Evolutionary conservation across 148 eudicot species (phyloP), one percentile per base, ranked within the genome.

Genomic region (Nepenthes gracilis): DNA sequence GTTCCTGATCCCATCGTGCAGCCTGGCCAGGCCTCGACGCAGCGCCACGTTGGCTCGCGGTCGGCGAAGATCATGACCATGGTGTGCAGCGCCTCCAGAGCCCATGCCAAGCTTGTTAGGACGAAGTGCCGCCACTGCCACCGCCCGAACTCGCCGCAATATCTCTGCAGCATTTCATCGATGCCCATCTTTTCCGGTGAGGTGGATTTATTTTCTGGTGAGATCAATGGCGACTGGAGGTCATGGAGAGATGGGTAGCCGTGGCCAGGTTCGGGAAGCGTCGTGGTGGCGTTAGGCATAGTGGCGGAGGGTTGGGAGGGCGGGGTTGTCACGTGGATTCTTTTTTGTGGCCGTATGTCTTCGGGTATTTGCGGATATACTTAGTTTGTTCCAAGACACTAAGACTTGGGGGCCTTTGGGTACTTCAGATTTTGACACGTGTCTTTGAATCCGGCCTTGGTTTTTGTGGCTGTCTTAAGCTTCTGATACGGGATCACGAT

Each of bases 41-140:
- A 87, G 50, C 70, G 69, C 97, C 97, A 88, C 5, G 32, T 67
- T 32, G 98, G 98, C 49, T 88, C 83, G 6, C 84, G 95, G 68
- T 92, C 98, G 2, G 96, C 83, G 47, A 92, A 92, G 2, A 92
- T 86, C 88, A 92, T 86, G 53, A 92, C 91, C 98, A 92, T 92
- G 40, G 91, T 81, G 64, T 88, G 98, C 23, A 92, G 85, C 4
- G 86, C 98, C 81, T 92, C 98, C 1, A 92, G 71, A 10, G 96
- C 94, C 96, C 98, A 92, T 2, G 96, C 98, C 13, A 92, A 37
- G 73, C 85, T 78, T 1, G 96, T 85, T 3, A 92, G 43, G 0
- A 88, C 72, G 14, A 92, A 88, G 75, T 92, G 98, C 32, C 62
- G 65, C 14, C 88, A 9, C 36, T 92, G 96, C 94, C 94, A 92